These are phyloP conservation scores for Carex kokanica DNA, from an alignment of 176 grass and related monocot species.

Conservation along the genomic window DNA sequence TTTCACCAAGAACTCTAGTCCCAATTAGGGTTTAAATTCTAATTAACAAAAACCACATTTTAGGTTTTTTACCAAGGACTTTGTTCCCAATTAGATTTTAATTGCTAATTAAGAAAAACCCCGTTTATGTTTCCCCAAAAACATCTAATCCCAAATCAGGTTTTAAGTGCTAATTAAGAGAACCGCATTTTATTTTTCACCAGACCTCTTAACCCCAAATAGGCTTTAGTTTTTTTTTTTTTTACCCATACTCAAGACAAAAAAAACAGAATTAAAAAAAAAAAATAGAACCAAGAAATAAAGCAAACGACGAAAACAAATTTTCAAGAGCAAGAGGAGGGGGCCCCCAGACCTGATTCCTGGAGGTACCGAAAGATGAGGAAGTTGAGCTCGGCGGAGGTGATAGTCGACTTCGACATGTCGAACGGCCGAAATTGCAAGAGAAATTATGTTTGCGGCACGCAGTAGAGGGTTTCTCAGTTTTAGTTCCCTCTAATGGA, in stretches of 20 bases:
- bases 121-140: neutral
- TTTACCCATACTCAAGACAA: neutral
- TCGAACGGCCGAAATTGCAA: neutral
- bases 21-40: neutral
- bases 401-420: conserved; percentile 55
- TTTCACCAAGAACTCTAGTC: neutral
- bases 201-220: conserved; percentile 15
- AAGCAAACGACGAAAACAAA: neutral
- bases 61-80: neutral
- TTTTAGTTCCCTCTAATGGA: neutral
- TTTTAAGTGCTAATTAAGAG: neutral
- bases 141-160: neutral
- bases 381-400: conserved; percentile 80
- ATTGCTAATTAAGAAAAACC: neutral
- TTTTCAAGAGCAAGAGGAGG: neutral
- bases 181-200: neutral
- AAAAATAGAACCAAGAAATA: neutral
- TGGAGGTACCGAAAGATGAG: conserved; percentile 96
- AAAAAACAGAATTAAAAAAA: too few relatives aligned
- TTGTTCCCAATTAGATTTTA: neutral
- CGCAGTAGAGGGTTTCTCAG: neutral
- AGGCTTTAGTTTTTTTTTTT: neutral
- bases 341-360: conserved; percentile 53
- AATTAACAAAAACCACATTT: neutral
- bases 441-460: neutral